Base-by-base conservation (phyloP, 257 asterid genomes). In the Capsicum rhomboideum region DNA sequence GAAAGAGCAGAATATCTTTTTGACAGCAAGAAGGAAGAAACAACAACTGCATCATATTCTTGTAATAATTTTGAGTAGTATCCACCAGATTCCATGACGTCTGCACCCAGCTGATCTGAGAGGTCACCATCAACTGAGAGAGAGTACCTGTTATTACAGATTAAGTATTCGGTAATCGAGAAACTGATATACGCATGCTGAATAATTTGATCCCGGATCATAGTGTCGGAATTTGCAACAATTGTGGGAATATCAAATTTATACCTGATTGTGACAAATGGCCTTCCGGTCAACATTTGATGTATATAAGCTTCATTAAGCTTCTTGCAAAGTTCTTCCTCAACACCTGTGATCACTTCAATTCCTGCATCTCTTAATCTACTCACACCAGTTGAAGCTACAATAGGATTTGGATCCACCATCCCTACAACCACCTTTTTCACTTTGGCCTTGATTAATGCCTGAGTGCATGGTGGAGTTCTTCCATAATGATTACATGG, bases 401-500 rank as follows among this genome's bases (percentile, higher is more conserved):
- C 98, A 44, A 95, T 87, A 40, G 98, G 97, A 84, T 94, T 96
- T 54, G 98, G 98, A 85, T 96, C 99, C 69, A 93, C 98, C 97
- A 94, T 96, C 63, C 99, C 99, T 13, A 96, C 89, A 83, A 94
- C 98, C 66, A 96, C 98, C 11, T 84, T 91, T 88, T 80, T 91
- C 85, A 96, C 97, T 85, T 87, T 91, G 83, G 98, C 97, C 79
- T 92, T 92, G 87, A 96, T 96, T 52, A 96, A 88, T 85, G 99
- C 98, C 88, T 96, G 97, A 0, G 94, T 86, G 90, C 99, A 96
- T 28, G 99, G 97, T 28, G 99, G 98, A 85, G 99, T 96, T 89
- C 98, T 92, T 87, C 99, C 99, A 59, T 89, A 91, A 85, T 94
- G 99, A 85, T 96, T 94, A 86, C 99, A 96, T 49, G 99, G 99